Conservation (phyloP, 2,329 filamentous ascomycete species). For the Neonectria coccinea region DNA sequence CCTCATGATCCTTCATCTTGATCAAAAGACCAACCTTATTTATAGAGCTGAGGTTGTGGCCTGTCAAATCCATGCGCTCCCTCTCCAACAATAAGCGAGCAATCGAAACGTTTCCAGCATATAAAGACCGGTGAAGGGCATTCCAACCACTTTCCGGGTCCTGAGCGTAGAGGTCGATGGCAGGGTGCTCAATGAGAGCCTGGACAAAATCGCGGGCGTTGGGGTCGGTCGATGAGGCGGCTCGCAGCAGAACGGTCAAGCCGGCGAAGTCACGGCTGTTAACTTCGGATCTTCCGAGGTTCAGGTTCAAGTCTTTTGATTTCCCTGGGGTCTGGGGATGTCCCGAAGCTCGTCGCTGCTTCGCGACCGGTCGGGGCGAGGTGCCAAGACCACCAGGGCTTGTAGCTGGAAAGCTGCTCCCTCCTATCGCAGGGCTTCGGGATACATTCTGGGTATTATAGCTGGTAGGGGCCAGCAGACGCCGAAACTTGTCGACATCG, state of each 20-base stretch:
- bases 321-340: slow-evolving; percentile 57
- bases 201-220: slow-evolving; percentile 80
- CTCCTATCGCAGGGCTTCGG: slow-evolving; percentile 64
- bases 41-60: slow-evolving; percentile 69
- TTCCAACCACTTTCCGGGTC: slow-evolving; percentile 97
- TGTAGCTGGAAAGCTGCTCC: slow-evolving; percentile 48
- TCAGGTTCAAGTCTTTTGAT: slow-evolving; percentile 58
- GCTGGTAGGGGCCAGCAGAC: slow-evolving; percentile 81
- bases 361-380: slow-evolving; percentile 62
- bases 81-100: slow-evolving; percentile 84
- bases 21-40: slow-evolving; percentile 80
- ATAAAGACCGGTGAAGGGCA: slow-evolving; percentile 88
- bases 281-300: slow-evolving; percentile 72
- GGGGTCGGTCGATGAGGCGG: slow-evolving; percentile 78
- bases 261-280: slow-evolving; percentile 87
- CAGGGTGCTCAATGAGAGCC: slow-evolving; percentile 83
- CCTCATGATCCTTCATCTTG: slow-evolving; percentile 95
- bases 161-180: slow-evolving; percentile 86
- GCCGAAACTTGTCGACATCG: slow-evolving; percentile 95
- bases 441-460: slow-evolving; percentile 66
- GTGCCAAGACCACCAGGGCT: slow-evolving; percentile 58
- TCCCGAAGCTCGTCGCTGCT: slow-evolving; percentile 66
- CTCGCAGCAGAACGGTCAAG: slow-evolving; percentile 85
- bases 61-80: slow-evolving; percentile 74
- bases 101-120: slow-evolving; percentile 88